Percentiles rank a stretch among this genome's conserved stretches.
These are phyloP conservation scores for Eurotiales sp. DNA, from an alignment of 2,329 filamentous ascomycete species.

Conservation along the genomic window DNA sequence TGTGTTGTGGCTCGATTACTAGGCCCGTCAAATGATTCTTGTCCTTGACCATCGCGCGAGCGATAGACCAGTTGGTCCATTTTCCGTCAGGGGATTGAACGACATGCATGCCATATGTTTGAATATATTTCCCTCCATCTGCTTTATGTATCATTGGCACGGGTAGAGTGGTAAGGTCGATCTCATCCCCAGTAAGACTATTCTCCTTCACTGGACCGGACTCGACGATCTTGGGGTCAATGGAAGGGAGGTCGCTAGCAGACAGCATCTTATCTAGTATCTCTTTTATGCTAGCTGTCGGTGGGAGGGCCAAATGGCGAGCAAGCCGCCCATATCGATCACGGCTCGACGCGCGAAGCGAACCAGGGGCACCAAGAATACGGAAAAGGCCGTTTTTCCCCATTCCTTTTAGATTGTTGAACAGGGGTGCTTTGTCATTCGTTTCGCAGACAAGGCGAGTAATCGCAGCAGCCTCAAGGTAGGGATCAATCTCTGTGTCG, in stretches of 20 bases:
- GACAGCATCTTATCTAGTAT: constrained; percentile 43
- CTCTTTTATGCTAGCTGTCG: constrained; percentile 33
- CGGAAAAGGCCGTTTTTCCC: constrained; percentile 47
- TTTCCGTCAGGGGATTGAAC: constrained; percentile 43
- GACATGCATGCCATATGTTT: constrained; percentile 50
- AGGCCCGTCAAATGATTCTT: constrained; percentile 26
- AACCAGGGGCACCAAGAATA: constrained; percentile 46
- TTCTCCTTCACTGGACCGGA: too few species aligned
- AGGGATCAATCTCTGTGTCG: constrained; percentile 39
- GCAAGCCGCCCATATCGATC: constrained; percentile 43
- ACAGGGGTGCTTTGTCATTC: constrained; percentile 47
- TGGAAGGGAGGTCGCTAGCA: constrained; percentile 28
- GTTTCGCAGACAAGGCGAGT: constrained; percentile 45
- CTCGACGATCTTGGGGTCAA: constrained; percentile 35
- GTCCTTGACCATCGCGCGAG: constrained; percentile 18
- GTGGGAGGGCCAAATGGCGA: constrained; percentile 39
- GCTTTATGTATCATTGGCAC: constrained; percentile 41
- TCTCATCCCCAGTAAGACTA: constrained; percentile 36
- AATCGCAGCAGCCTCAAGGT: constrained; percentile 48
- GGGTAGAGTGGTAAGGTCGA: constrained; percentile 44
- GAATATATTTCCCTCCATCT: constrained; percentile 51
- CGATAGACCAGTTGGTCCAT: constrained; percentile 45
- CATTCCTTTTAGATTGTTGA: constrained; percentile 50
- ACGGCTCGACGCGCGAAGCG: constrained; percentile 29
- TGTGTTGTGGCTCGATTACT: constrained; percentile 46